phyloP scores from a whole-genome alignment of 176 grass and related monocot genomes.

The Cenchrus purpureus region DNA sequence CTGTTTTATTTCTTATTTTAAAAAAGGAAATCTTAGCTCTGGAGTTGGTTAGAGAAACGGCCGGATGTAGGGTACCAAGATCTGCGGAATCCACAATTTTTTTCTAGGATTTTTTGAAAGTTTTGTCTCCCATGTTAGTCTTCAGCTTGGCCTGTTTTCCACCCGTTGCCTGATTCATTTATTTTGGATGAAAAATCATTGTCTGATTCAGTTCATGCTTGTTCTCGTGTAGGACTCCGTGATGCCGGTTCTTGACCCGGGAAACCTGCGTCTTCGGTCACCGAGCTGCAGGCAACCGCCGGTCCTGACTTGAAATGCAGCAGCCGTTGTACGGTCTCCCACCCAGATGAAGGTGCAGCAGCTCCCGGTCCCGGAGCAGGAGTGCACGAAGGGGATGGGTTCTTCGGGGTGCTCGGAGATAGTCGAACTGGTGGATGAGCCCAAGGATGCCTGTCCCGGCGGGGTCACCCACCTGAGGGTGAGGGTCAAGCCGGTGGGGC shows the following conservation, averaged over 20 bases:
- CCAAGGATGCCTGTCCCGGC: constrained; percentile 40
- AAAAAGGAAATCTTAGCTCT: not conserved
- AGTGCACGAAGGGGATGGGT: constrained; percentile 47
- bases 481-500: constrained; percentile 67
- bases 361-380: not conserved
- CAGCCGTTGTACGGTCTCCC: not conserved
- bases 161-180: too few relatives aligned
- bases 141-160: not conserved
- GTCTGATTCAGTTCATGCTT: constrained; percentile 26
- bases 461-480: constrained; percentile 63
- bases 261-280: constrained; percentile 24
- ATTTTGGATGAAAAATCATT: too few relatives aligned
- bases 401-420: constrained; percentile 87
- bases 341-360: constrained; percentile 41
- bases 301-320: constrained; percentile 43
- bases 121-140: constrained; percentile 8
- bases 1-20: not conserved
- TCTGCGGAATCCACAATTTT: not conserved
- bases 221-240: constrained; percentile 28
- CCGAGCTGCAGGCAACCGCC: not conserved
- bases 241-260: constrained; percentile 43
- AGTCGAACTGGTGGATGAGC: constrained; percentile 72
- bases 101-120: not conserved
- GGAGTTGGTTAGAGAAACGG: not conserved
- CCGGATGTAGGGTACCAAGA: not conserved